Conservation (phyloP, 768 basidiomycete species). For the Hericium alpestre region DNA sequence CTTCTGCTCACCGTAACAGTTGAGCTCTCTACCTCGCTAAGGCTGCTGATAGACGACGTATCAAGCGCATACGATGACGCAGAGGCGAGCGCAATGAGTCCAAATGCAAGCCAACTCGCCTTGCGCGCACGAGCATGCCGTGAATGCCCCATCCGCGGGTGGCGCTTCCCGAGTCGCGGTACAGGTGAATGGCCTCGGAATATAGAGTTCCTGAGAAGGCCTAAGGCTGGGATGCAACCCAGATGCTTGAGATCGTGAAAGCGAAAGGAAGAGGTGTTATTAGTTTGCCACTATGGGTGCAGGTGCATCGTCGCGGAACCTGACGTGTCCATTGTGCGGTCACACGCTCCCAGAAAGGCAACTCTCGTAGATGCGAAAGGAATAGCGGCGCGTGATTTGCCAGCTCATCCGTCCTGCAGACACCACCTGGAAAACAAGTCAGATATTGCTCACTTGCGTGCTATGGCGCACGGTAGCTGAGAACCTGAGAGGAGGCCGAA, state of each 20-base stretch:
- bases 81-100: conserved; percentile 19
- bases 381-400: neutral
- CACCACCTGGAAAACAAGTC: too few relatives aligned
- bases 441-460: too few relatives aligned
- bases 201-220: neutral
- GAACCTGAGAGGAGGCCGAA: neutral
- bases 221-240: neutral
- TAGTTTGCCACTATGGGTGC: too few relatives aligned
- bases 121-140: conserved; percentile 10
- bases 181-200: neutral
- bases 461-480: neutral
- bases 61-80: conserved; percentile 14
- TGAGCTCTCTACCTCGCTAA: too few relatives aligned
- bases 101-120: conserved; percentile 21
- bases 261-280: neutral
- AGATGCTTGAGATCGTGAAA: neutral
- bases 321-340: neutral
- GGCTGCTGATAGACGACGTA: too few relatives aligned
- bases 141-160: neutral
- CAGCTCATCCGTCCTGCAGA: too few relatives aligned
- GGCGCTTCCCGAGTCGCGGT: neutral
- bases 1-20: too few relatives aligned
- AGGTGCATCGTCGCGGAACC: neutral
- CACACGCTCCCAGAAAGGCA: neutral
- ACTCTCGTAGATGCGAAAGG: neutral